Evolutionary conservation across 805 yeast genomes (phyloP).

Genomic region (Suhomyces faveliae): DNA sequence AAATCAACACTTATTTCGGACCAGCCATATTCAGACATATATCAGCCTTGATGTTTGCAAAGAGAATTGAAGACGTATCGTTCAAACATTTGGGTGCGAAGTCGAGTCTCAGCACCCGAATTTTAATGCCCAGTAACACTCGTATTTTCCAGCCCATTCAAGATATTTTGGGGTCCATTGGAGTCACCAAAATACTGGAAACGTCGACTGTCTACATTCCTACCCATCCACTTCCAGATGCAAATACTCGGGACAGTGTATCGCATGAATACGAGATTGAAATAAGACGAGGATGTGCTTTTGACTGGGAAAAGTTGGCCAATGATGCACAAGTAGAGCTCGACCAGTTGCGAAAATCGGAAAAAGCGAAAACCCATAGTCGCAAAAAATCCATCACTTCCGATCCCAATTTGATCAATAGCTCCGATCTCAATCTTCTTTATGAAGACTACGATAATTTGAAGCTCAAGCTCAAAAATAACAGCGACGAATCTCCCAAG

Average conservation of each 20-base stretch:
- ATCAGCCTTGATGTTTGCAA: conserved; percentile 3
- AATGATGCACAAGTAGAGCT: conserved; percentile 1
- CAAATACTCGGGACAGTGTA: neutral
- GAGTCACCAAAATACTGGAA: conserved; percentile 3
- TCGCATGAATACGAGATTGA: conserved; percentile 3
- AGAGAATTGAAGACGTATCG: conserved; percentile 2
- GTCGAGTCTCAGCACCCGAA: conserved; percentile 1
- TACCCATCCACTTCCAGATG: conserved; percentile 3
- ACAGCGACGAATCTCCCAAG: neutral
- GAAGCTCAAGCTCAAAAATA: neutral
- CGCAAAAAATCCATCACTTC: neutral
- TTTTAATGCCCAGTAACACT: neutral
- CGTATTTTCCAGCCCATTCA: conserved; percentile 4
- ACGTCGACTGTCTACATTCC: conserved; percentile 5
- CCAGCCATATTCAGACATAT: conserved; percentile 4
- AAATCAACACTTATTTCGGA: neutral
- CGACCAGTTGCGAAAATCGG: neutral
- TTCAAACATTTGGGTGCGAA: conserved; percentile 1
- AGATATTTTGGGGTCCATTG: conserved; percentile 2
- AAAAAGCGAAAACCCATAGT: neutral
- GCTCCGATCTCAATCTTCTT: neutral
- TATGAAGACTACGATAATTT: conserved; percentile 6
- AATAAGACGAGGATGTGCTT: conserved; percentile 6
- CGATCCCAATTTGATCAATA: neutral
- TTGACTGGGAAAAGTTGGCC: conserved; percentile 4